Base-by-base conservation (phyloP, 306 rosid species). In the Astragalus membranaceus region DNA sequence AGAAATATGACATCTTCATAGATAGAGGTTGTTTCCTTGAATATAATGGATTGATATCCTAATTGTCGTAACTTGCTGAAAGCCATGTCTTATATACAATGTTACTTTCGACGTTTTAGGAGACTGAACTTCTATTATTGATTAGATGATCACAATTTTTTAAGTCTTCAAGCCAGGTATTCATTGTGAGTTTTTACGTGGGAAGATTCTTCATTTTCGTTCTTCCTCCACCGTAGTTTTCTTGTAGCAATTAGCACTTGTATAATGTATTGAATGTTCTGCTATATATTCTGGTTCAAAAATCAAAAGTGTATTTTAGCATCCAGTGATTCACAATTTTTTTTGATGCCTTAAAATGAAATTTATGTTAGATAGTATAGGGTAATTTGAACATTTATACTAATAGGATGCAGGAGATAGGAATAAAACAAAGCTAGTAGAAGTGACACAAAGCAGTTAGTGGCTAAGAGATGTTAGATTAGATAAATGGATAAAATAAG, bases 241-340 rank as follows among this genome's bases (percentile, higher is more conserved):
- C 47, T 26, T 5, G 46, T 5, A 26, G 3, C 30, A 26, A 26
- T 39, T n/a, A 17, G 26, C 69, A 67, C 39, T 37, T 65, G 53
- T 35, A 2, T 7, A 5, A 35, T 5, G 7, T 33, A 17, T 70
- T 52, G 44, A 62, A 30, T 67, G 43, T 30, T 55, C 49, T 56
- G 20, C 39, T 39, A 50, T 69, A 9, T 55, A 26, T 56, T 46
- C 64, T 39, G 67, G 58, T 69, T 33, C 65, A 60, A 51, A 69
- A 69, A 17, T 65, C 49, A 37, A 59, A 60, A 75, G 37, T 42
- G 3, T 55, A 51, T 20, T 35, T 37, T 52, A 10, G 67, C 23
- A 41, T 70, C 37, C 15, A 17, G 23, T 53, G 72, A 44, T 62
- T 57, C 58, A 17, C 32, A 70, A 11, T 26, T 46, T 78, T 58